Evolutionary conservation across 2,329 filamentous ascomycete species (phyloP), one percentile per base, ranked within the genome.

Genomic region (Penicillium sp.): DNA sequence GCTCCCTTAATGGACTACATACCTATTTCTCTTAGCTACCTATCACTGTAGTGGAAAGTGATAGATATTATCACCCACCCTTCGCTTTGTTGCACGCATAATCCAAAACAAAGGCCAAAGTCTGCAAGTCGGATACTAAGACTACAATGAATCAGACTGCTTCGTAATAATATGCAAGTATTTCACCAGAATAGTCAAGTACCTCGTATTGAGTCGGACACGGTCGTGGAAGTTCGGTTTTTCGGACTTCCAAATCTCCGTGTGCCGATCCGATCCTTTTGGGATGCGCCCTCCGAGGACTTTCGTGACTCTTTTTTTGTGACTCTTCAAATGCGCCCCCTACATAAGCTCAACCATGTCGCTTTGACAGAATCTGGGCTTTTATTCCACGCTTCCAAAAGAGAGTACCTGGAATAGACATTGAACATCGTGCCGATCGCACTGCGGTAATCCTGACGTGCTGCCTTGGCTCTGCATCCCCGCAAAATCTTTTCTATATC

Each of bases 381-480:
- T 20, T 34, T 34, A 34, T 34, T 20, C n/a, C 14, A 34, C 14
- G 11, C 31, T 16, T 9, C 11, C 8, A 6, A 34, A 4, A 16
- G 31, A 34, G 16, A 18, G 7, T 16, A 8, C n/a, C 18, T 3
- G 14, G 6, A 11, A 34, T 4, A 18, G 5, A 10, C 10, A 34
- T 16, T 2, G 8, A 16, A 9, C 14, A 34, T 13, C 9, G 24
- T 36, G 18, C n/a, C 40, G 26, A 20, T 34, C 13, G 31, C n/a
- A 14, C n/a, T 18, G 8, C 26, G n/a, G 6, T 46, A 41, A 50
- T 46, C 44, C 39, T 35, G 43, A 46, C 24, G 24, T 26, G 10
- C 14, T 44, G 24, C 31, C 34, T 50, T 37, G 46, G 24, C 38
- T 24, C 3, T 24, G 18, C 18, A 39, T 26, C 47, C 40, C 44